Percentiles rank a stretch among this genome's conserved stretches.
phyloP scores from a whole-genome alignment of 768 basidiomycete species.

The Phanerochaete carnosa region DNA sequence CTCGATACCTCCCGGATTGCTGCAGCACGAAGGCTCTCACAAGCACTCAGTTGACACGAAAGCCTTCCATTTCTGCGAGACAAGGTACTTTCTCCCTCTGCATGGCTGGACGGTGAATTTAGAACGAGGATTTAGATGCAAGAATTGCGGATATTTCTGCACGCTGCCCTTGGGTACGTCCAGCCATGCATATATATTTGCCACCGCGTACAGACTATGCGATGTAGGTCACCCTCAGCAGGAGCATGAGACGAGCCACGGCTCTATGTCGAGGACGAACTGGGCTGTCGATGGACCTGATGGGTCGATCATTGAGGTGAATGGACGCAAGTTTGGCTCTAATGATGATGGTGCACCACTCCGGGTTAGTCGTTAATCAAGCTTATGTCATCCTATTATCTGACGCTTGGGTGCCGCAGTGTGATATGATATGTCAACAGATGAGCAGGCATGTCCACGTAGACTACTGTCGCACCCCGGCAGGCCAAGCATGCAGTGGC shows the following conservation, averaged over 20 bases:
- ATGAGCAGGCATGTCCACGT: constrained; percentile 58
- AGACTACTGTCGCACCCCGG: constrained; percentile 48
- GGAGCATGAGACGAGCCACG: constrained; percentile 62
- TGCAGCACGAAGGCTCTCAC: constrained; percentile 44
- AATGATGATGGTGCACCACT: constrained; percentile 60
- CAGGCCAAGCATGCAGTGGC: constrained; percentile 35
- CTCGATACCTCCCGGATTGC: constrained; percentile 39
- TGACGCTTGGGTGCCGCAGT: constrained; percentile 20
- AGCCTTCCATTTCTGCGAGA: constrained; percentile 54
- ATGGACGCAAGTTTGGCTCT: constrained; percentile 50
- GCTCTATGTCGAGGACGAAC: constrained; percentile 55
- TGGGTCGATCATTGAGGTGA: constrained; percentile 47
- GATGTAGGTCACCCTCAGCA: constrained; percentile 51
- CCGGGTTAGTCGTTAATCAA: constrained; percentile 27
- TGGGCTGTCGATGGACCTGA: constrained; percentile 58
- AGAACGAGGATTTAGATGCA: constrained; percentile 35
- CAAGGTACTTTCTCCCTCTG: constrained; percentile 30
- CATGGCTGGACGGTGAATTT: not conserved
- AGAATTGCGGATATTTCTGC: constrained; percentile 56
- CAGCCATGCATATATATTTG: not conserved
- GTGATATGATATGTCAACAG: constrained; percentile 50
- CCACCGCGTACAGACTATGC: not conserved
- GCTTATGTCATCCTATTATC: not conserved
- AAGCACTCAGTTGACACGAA: constrained; percentile 41
- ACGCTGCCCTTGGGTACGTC: constrained; percentile 49